Conservation (phyloP, 352 stramenopile genomes). For the Pythium periplocum region DNA sequence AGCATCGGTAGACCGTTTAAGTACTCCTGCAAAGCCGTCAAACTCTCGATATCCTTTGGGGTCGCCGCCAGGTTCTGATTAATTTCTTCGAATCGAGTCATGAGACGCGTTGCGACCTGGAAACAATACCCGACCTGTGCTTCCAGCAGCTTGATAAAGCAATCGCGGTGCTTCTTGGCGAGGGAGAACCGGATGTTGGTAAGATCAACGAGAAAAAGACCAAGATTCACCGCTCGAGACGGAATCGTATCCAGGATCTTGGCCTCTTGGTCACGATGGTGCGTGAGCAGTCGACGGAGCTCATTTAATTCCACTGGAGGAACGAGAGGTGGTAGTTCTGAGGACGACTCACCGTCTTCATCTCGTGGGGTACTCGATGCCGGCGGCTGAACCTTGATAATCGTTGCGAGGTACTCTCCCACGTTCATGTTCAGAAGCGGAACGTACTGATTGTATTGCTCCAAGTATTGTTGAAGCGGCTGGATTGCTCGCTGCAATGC, state of each 20-base stretch:
- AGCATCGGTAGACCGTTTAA: constrained; percentile 67
- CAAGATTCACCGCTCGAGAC: constrained; percentile 58
- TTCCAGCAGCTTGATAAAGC: constrained; percentile 66
- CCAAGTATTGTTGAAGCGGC: constrained; percentile 74
- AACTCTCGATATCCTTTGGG: constrained; percentile 89
- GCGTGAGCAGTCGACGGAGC: constrained; percentile 47
- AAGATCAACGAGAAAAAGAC: constrained; percentile 75
- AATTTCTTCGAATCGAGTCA: constrained; percentile 85
- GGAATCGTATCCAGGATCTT: constrained; percentile 68
- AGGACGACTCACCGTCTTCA: constrained; percentile 20
- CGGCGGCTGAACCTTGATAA: constrained; percentile 43
- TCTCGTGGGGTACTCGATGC: constrained; percentile 18
- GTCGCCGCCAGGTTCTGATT: constrained; percentile 71
- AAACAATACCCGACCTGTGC: constrained; percentile 68
- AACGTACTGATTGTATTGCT: constrained; percentile 81
- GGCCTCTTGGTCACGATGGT: constrained; percentile 64
- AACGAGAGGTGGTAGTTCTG: constrained; percentile 38
- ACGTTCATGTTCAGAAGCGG: constrained; percentile 90
- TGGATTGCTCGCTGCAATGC: constrained; percentile 37
- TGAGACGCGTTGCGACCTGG: constrained; percentile 51
- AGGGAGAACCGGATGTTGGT: constrained; percentile 72
- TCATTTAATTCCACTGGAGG: constrained; percentile 74
- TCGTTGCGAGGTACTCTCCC: constrained; percentile 65
- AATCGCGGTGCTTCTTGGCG: constrained; percentile 75
- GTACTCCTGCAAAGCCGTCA: constrained; percentile 87